Percentiles rank a stretch among this genome's conserved stretches.
phyloP scores from a whole-genome alignment of 129 eudicot species.

The Dittrichia graveolens region DNA sequence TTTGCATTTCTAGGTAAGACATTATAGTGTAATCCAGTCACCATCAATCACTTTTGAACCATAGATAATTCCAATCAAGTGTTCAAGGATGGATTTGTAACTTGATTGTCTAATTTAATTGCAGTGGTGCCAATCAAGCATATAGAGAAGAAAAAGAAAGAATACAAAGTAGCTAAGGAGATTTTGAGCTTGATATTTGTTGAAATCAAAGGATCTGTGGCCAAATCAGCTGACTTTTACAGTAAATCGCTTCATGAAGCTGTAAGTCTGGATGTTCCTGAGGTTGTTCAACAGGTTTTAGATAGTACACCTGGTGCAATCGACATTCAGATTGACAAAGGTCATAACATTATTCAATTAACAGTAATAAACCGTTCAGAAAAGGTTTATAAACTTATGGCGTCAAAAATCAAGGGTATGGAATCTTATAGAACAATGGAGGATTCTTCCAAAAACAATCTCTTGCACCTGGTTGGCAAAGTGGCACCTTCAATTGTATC shows the following conservation, averaged over 20 bases:
- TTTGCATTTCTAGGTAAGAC: slow-evolving; percentile 6
- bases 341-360: background rate
- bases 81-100: too few species aligned
- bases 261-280: background rate
- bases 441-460: slow-evolving; percentile 1
- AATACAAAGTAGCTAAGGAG: background rate
- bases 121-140: background rate
- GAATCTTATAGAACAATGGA: background rate
- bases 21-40: background rate
- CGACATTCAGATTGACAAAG: background rate
- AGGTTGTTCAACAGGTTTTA: background rate
- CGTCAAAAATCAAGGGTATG: background rate
- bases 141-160: slow-evolving; percentile 1
- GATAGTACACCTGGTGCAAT: background rate
- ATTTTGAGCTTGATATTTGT: background rate
- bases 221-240: background rate
- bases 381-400: background rate
- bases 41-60: background rate
- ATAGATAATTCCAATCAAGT: too few species aligned
- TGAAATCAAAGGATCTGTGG: background rate
- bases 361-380: background rate
- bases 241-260: background rate
- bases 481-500: background rate
- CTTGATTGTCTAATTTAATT: background rate
- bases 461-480: background rate